Evolutionary conservation across 257 asterid species (phyloP).

Genomic region (Solanum etuberosum): DNA sequence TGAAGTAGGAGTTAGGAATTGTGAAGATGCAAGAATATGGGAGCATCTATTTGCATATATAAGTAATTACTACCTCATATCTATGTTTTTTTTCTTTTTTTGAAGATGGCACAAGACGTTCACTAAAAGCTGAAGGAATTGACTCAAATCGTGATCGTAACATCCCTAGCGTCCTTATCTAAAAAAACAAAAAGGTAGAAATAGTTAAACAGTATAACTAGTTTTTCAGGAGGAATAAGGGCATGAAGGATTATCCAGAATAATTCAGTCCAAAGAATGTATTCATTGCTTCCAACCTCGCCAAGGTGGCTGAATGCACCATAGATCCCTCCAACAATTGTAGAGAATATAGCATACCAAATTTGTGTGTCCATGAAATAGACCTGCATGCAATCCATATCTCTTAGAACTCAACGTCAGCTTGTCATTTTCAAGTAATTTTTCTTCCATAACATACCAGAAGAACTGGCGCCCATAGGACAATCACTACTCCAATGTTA

Average conservation of each 20-base stretch:
- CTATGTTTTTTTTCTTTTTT: conserved; percentile 33
- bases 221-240: not conserved
- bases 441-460: conserved; percentile 45
- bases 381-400: conserved; percentile 40
- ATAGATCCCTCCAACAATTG: conserved; percentile 82
- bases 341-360: conserved; percentile 91
- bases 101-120: conserved; percentile 71
- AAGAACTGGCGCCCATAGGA: conserved; percentile 82
- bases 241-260: not conserved
- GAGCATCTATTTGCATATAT: conserved; percentile 27
- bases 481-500: conserved; percentile 76
- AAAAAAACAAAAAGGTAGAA: conserved; percentile 3
- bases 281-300: conserved; percentile 40
- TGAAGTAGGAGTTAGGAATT: not conserved
- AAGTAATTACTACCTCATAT: conserved; percentile 5
- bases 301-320: conserved; percentile 99
- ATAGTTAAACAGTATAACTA: not conserved
- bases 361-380: conserved; percentile 94
- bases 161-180: conserved; percentile 99
- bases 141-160: conserved; percentile 88
- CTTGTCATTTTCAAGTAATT: not conserved
- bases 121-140: conserved; percentile 86
- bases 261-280: not conserved
- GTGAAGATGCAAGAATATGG: conserved; percentile 7
- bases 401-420: conserved; percentile 5